Conservation (phyloP, 495 filamentous ascomycete species). For the Trypethelium eluteriae region DNA sequence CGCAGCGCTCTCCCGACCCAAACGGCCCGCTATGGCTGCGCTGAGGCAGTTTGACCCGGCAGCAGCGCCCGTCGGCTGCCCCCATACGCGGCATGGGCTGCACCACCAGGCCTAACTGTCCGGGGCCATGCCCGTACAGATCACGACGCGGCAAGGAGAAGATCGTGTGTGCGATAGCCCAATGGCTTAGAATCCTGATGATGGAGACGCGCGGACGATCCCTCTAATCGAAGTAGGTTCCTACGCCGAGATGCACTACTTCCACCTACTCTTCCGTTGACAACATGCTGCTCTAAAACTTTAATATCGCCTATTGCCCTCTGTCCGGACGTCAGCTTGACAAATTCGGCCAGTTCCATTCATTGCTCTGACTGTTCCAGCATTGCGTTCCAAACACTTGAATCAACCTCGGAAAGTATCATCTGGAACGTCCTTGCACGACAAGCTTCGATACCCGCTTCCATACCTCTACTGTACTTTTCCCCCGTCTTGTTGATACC, state of each 20-base stretch:
- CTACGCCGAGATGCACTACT: not conserved
- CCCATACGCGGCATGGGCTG: conserved; percentile 8
- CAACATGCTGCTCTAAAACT: conserved; percentile 8
- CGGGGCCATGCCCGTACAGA: conserved; percentile 7
- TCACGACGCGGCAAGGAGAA: conserved; percentile 10
- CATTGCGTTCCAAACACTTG: conserved; percentile 10
- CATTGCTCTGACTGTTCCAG: conserved; percentile 8
- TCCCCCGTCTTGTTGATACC: not conserved
- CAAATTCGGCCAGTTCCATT: conserved; percentile 11
- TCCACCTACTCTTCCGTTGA: conserved; percentile 4
- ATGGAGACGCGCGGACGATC: conserved; percentile 10
- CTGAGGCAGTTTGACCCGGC: conserved; percentile 3
- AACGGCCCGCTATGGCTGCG: not conserved
- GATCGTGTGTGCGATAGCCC: not conserved
- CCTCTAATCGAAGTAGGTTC: conserved; percentile 1
- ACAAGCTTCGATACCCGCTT: not conserved
- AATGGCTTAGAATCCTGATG: conserved; percentile 5
- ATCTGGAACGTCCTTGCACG: conserved; percentile 4
- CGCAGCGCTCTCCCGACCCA: not conserved
- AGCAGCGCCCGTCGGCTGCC: not conserved
- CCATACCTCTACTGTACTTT: conserved; percentile 1
- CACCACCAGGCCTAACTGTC: conserved; percentile 6
- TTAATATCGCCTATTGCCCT: conserved; percentile 5
- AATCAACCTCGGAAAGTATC: conserved; percentile 7
- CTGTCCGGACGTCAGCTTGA: not conserved